Conservation (phyloP, 768 basidiomycete species). For the Paxillus ammoniavirescens region DNA sequence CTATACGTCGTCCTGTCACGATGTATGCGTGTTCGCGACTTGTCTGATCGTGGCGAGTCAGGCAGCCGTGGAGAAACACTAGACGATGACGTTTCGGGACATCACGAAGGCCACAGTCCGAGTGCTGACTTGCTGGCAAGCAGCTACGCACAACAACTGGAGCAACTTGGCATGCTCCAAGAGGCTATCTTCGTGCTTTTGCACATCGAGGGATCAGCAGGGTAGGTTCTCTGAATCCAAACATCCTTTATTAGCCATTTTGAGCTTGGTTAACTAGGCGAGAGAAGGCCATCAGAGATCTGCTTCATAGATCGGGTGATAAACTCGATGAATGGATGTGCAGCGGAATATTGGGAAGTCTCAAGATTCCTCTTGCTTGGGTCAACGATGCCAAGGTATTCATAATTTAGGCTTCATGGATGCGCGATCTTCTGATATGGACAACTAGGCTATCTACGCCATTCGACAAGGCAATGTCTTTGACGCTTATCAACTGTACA, state of each 20-base stretch:
- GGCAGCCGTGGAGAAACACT: constrained; percentile 34
- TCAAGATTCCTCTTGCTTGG: constrained; percentile 84
- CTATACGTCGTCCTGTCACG: constrained; percentile 84
- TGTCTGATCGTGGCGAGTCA: constrained; percentile 72
- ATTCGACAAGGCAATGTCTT: constrained; percentile 60
- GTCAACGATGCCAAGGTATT: constrained; percentile 85
- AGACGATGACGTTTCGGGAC: constrained; percentile 42
- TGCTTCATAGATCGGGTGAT: constrained; percentile 68
- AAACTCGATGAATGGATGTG: constrained; percentile 72
- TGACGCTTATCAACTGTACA: constrained; percentile 74
- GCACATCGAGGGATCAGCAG: constrained; percentile 77
- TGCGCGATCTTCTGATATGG: background rate
- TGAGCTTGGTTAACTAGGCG: constrained; percentile 53
- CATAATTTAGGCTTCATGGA: background rate
- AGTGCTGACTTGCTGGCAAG: constrained; percentile 81
- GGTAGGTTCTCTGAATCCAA: constrained; percentile 47
- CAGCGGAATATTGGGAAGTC: constrained; percentile 66
- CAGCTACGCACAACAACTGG: constrained; percentile 85
- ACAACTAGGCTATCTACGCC: constrained; percentile 60
- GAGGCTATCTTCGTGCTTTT: constrained; percentile 88
- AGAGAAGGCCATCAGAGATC: constrained; percentile 76
- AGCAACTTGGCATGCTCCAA: constrained; percentile 75
- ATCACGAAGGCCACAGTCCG: constrained; percentile 73
- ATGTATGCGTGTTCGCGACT: constrained; percentile 80
- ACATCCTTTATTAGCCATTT: background rate